These are phyloP conservation scores for Mycena vulgaris DNA, from an alignment of 768 basidiomycete genomes.

Conservation along the genomic window DNA sequence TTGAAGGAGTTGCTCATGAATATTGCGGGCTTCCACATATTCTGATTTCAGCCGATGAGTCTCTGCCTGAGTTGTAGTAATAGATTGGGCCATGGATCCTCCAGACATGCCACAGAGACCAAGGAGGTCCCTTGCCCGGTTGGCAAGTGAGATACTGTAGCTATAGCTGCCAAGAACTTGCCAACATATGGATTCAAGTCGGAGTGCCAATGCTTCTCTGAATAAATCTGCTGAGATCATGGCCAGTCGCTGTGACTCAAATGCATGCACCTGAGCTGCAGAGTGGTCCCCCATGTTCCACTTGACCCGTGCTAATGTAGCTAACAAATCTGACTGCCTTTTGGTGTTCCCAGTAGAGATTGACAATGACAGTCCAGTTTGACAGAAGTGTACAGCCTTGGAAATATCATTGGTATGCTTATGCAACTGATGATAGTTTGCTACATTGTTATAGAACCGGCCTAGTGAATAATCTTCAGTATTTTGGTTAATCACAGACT, in stretches of 20 bases:
- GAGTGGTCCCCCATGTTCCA: neutral
- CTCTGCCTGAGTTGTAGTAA: neutral
- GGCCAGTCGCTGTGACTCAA: neutral
- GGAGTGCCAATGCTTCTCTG: neutral
- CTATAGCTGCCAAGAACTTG: neutral
- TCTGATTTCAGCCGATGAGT: neutral
- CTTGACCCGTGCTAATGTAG: neutral
- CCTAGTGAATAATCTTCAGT: neutral
- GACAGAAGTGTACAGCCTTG: too few species aligned
- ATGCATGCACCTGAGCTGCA: neutral
- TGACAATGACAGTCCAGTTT: too few species aligned
- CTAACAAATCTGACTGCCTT: too few species aligned
- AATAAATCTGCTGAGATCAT: neutral
- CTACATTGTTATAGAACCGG: neutral
- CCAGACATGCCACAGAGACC: slow-evolving; percentile 1
- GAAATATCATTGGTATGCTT: neutral
- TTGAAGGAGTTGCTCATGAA: neutral
- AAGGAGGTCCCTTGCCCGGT: neutral
- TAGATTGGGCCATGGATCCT: neutral
- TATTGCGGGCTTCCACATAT: neutral
- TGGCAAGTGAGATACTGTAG: neutral
- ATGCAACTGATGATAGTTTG: neutral
- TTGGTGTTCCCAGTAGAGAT: too few species aligned
- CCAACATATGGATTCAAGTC: neutral
- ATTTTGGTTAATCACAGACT: neutral